Evolutionary conservation across 768 basidiomycete genomes (phyloP).

Genomic region (Lentinula detonsa): DNA sequence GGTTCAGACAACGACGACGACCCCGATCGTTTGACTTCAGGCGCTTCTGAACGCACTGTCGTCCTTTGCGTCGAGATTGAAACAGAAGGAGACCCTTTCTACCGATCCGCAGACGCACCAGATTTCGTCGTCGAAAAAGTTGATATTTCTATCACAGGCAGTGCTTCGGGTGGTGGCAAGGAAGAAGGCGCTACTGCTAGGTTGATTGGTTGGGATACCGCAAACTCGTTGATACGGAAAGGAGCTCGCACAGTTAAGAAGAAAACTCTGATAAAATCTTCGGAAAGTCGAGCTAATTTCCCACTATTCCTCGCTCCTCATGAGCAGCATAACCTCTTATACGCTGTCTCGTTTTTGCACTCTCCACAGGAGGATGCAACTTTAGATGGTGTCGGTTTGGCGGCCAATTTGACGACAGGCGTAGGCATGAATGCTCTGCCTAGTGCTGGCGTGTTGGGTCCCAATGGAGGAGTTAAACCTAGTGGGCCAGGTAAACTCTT

Average conservation of each 20-base stretch:
- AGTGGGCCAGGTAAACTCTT: constrained; percentile 34
- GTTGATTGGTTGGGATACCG: constrained; percentile 52
- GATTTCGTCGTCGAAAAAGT: constrained; percentile 76
- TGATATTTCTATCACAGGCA: constrained; percentile 68
- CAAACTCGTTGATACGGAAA: constrained; percentile 35
- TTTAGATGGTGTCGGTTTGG: constrained; percentile 24
- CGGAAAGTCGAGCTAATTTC: constrained; percentile 17
- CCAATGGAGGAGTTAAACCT: not conserved
- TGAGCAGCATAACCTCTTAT: constrained; percentile 86
- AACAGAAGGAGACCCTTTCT: constrained; percentile 53
- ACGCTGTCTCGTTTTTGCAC: constrained; percentile 78
- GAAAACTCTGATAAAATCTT: not conserved
- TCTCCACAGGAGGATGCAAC: constrained; percentile 49
- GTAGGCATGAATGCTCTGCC: not conserved
- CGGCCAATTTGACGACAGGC: not conserved
- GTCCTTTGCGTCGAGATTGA: constrained; percentile 91
- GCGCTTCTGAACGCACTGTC: constrained; percentile 75
- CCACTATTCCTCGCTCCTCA: constrained; percentile 59
- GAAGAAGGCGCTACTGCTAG: constrained; percentile 40
- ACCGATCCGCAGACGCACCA: constrained; percentile 15
- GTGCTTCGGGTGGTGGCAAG: constrained; percentile 23
- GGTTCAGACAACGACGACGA: constrained; percentile 23
- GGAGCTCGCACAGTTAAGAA: not conserved
- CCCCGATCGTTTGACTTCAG: constrained; percentile 51
- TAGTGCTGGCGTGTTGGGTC: constrained; percentile 10